Conservation (phyloP, 306 rosid genomes). For the Prunus padus region DNA sequence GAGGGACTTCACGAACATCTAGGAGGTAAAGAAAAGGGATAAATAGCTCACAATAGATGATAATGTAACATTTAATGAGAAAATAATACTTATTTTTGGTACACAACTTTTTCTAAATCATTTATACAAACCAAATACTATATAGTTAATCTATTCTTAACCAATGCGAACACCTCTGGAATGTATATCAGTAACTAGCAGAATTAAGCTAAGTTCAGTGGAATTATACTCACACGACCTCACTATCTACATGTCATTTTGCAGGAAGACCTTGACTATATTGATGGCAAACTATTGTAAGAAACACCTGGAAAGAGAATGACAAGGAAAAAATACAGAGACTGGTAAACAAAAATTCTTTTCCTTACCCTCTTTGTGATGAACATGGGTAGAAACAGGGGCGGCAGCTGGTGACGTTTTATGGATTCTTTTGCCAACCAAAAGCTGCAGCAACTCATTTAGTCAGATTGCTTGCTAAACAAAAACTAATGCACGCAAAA, state of each 20-base stretch:
- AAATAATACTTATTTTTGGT: not conserved
- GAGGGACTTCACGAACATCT: conserved; percentile 10
- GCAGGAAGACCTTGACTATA: not conserved
- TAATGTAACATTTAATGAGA: not conserved
- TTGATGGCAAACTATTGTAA: not conserved
- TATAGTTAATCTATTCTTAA: not conserved
- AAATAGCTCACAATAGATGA: not conserved
- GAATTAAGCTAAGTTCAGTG: not conserved
- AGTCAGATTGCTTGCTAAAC: not conserved
- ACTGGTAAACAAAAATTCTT: not conserved
- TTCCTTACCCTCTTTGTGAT: conserved; percentile 10
- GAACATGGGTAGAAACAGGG: conserved; percentile 6
- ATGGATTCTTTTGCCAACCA: not conserved
- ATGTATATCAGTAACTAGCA: not conserved
- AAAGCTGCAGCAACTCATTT: conserved; percentile 13
- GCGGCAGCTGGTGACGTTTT: not conserved
- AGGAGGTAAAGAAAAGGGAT: not conserved
- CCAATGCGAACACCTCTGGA: not conserved
- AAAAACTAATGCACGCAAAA: not conserved
- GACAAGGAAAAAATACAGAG: not conserved
- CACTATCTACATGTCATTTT: not conserved
- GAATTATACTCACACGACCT: not conserved
- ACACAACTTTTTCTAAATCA: not conserved
- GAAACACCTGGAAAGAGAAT: not conserved
- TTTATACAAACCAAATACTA: not conserved